These are phyloP conservation scores for Aureobasidium uvarum DNA, from an alignment of 2,329 filamentous ascomycete genomes.

Conservation along the genomic window DNA sequence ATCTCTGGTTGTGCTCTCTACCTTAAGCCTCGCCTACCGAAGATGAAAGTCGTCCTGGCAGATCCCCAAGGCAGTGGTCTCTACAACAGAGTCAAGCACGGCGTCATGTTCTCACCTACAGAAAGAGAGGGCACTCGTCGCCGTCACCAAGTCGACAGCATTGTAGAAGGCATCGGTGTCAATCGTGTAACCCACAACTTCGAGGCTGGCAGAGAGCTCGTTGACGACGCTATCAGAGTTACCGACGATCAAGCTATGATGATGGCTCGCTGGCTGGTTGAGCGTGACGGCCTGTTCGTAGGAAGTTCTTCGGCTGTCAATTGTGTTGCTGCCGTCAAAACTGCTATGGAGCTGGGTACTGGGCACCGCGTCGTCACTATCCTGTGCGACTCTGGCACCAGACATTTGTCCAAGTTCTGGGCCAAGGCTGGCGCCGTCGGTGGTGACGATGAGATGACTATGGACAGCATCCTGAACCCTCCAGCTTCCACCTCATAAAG, in stretches of 20 bases:
- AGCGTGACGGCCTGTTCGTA: slow-evolving; percentile 91
- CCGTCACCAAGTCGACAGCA: slow-evolving; percentile 87
- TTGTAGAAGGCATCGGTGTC: slow-evolving; percentile 94
- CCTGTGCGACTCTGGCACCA: slow-evolving; percentile 72
- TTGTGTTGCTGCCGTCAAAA: slow-evolving; percentile 65
- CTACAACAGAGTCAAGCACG: slow-evolving; percentile 87
- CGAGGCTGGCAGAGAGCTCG: slow-evolving; percentile 76
- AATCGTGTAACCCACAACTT: slow-evolving; percentile 95
- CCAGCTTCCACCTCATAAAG: neutral
- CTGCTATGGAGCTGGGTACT: slow-evolving; percentile 62
- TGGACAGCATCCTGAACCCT: slow-evolving; percentile 54
- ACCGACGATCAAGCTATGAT: slow-evolving; percentile 82
- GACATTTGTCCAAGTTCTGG: slow-evolving; percentile 85
- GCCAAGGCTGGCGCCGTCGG: slow-evolving; percentile 67
- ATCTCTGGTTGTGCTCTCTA: slow-evolving; percentile 82
- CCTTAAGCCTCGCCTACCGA: slow-evolving; percentile 69
- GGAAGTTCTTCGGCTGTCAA: slow-evolving; percentile 98
- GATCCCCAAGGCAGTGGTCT: slow-evolving; percentile 93
- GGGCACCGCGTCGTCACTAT: slow-evolving; percentile 70
- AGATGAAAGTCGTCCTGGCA: slow-evolving; percentile 73
- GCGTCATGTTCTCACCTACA: slow-evolving; percentile 90
- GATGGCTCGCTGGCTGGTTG: slow-evolving; percentile 96
- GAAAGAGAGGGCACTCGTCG: slow-evolving; percentile 89
- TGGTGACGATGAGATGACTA: slow-evolving; percentile 44
- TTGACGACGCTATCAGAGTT: slow-evolving; percentile 88